Percentiles rank a stretch among this genome's conserved stretches.
Evolutionary conservation across 805 yeast species (phyloP).

Genomic region (Ogataea nakhonphanomensis): DNA sequence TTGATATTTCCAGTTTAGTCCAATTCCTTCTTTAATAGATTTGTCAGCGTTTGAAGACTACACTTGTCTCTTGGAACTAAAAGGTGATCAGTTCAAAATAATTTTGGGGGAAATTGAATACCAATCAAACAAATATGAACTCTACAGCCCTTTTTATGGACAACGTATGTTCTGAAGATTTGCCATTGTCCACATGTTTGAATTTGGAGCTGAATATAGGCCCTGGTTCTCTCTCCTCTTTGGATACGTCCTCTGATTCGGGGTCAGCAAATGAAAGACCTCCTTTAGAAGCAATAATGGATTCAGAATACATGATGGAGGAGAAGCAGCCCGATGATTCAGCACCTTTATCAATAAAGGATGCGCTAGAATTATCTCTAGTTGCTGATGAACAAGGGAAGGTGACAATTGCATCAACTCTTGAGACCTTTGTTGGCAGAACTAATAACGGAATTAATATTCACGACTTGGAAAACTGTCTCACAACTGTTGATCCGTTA

Average conservation of each 20-base stretch:
- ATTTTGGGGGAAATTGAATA: background rate
- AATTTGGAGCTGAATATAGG: constrained; percentile 11
- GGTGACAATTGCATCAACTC: constrained; percentile 3
- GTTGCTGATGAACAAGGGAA: constrained; percentile 9
- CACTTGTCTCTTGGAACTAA: too few relatives aligned
- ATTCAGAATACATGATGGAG: background rate
- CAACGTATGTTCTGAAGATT: constrained; percentile 10
- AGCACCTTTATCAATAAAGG: constrained; percentile 7
- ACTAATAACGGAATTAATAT: constrained; percentile 4
- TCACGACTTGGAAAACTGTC: constrained; percentile 1
- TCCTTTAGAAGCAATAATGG: constrained; percentile 1
- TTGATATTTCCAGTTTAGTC: too few relatives aligned
- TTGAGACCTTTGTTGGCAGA: constrained; percentile 11
- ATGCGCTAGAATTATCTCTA: constrained; percentile 7
- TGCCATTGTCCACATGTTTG: constrained; percentile 12
- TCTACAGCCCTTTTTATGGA: background rate
- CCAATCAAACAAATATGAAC: constrained; percentile 3
- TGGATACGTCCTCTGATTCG: constrained; percentile 13
- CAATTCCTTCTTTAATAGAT: too few relatives aligned
- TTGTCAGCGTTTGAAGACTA: too few relatives aligned
- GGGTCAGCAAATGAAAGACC: constrained; percentile 5
- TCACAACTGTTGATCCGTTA: constrained; percentile 4
- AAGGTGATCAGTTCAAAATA: too few relatives aligned
- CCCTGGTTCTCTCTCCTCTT: constrained; percentile 11
- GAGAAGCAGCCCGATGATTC: constrained; percentile 1